Base-by-base conservation (phyloP, 2,329 filamentous ascomycete genomes). In the Aspergillus sojae region DNA sequence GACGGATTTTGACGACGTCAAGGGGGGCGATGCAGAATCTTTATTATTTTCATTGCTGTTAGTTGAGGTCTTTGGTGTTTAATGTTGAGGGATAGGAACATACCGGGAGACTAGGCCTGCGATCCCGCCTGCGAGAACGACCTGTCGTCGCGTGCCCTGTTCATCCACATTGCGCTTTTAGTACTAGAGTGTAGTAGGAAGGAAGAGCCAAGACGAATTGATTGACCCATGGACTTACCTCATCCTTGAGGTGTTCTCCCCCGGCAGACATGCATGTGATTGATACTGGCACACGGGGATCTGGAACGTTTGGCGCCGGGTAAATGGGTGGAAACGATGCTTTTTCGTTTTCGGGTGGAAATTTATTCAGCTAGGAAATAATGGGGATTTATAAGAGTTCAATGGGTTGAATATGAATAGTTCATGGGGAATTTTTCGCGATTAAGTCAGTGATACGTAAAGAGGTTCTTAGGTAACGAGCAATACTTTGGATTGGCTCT, bases 1-100 rank as follows among this genome's bases (percentile, higher is more conserved):
- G 89, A 54, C 95, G 92, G 80, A 99, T 99, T 83, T 99, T 98
- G 81, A 98, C 89, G 67, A 99, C 95, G 79, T 99, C 95, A 69
- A 99, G 91, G 59, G 95, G 95, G 21, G 95, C 93, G 75, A 98
- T 90, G 74, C 95, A 88, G 83, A 99, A 98, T 76, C 92, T 93
- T 70, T 58, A 41, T 46, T 53, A 34, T 21, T n/a, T 58, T 57
- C 60, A 58, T 53, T 46, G 16, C 52, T 32, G 26, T 36, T 12
- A 30, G 10, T 23, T 41, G 23, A 5, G 5, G 43, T 14, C 36
- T 14, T 21, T 26, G n/a, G 5, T 19, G 28, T 30, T 4, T 39
- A 19, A 9, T 48, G 36, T 43, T 52, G 19, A 11, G 16, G 12
- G 23, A 36, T 16, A 32, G 19, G 14, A 9, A 60, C 76, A 61